A percentile compares a stretch with the other conserved stretches of the same genome.
These are phyloP conservation scores for Saksenaea vasiformis DNA, from an alignment of 371 early-diverging fungal species.

Conservation along the genomic window DNA sequence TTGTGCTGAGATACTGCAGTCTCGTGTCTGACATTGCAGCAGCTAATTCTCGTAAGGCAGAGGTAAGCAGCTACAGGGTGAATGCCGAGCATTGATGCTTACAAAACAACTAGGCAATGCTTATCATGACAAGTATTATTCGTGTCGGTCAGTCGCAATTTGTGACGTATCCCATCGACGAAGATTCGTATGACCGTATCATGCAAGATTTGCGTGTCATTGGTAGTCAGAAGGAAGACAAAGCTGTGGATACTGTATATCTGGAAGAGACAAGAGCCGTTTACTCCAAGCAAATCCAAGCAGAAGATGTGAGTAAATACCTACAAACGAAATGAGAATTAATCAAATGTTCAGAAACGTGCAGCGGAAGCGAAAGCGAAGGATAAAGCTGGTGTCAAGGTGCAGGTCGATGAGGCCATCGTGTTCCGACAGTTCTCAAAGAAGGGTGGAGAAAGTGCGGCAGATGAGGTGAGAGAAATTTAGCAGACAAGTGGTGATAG, in stretches of 20 bases:
- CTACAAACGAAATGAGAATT: not conserved
- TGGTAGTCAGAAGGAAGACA: conserved; percentile 56
- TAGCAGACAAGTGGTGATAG: not conserved
- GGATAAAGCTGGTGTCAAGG: conserved; percentile 64
- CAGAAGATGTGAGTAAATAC: conserved; percentile 56
- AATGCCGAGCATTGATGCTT: not conserved
- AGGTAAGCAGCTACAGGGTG: conserved; percentile 31
- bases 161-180: conserved; percentile 86
- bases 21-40: conserved; percentile 48
- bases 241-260: conserved; percentile 69
- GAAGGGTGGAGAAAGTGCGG: conserved; percentile 62
- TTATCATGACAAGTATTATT: conserved; percentile 94
- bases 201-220: conserved; percentile 86
- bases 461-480: conserved; percentile 61
- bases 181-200: conserved; percentile 94
- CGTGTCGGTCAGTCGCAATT: conserved; percentile 91
- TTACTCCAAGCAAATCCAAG: conserved; percentile 78
- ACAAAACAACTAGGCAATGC: conserved; percentile 66
- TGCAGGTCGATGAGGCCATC: conserved; percentile 89
- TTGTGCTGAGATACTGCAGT: conserved; percentile 77
- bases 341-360: conserved; percentile 25
- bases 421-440: conserved; percentile 87
- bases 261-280: conserved; percentile 79
- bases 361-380: conserved; percentile 62
- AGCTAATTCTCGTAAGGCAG: conserved; percentile 79